phyloP scores from a whole-genome alignment of 345 rosid species.

The Eucalyptus marginata region DNA sequence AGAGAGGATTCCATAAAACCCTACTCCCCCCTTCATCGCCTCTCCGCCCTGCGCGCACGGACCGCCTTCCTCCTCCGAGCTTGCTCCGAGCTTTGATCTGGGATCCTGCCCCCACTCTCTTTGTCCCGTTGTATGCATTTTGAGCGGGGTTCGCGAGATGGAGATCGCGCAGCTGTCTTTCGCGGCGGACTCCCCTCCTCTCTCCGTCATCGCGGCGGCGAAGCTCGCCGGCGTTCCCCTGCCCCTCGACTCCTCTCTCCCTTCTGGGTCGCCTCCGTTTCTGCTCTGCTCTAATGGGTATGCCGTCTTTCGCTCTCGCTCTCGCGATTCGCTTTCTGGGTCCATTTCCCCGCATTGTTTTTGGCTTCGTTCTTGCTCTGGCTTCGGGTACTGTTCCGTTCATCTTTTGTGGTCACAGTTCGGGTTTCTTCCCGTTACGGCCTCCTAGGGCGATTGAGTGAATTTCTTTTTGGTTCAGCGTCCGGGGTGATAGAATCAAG shows the following conservation, averaged over 20 bases:
- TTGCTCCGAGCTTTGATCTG: neutral
- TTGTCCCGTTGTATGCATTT: neutral
- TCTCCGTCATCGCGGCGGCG: conserved; percentile 34
- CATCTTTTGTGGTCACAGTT: neutral
- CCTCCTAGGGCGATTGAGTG: too few species aligned
- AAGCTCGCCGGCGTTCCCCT: conserved; percentile 31
- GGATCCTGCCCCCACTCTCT: neutral
- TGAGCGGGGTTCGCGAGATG: conserved; percentile 2
- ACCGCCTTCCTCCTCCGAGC: neutral
- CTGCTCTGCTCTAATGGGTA: conserved; percentile 67
- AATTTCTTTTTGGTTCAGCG: neutral
- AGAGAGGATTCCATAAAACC: neutral
- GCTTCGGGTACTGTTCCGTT: neutral
- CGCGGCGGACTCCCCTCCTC: conserved; percentile 43
- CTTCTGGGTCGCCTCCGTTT: conserved; percentile 27
- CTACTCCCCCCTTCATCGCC: neutral
- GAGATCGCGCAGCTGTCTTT: conserved; percentile 35
- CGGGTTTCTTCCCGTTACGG: neutral
- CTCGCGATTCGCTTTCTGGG: neutral
- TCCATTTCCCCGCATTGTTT: neutral
- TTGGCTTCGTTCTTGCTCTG: neutral
- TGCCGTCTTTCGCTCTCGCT: neutral
- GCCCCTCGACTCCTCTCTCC: conserved; percentile 1
- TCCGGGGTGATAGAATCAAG: neutral
- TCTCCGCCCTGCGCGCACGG: neutral